Evolutionary conservation across 768 basidiomycete genomes (phyloP), one percentile per base, ranked within the genome.

Genomic region (Tricholoma saponaceum): DNA sequence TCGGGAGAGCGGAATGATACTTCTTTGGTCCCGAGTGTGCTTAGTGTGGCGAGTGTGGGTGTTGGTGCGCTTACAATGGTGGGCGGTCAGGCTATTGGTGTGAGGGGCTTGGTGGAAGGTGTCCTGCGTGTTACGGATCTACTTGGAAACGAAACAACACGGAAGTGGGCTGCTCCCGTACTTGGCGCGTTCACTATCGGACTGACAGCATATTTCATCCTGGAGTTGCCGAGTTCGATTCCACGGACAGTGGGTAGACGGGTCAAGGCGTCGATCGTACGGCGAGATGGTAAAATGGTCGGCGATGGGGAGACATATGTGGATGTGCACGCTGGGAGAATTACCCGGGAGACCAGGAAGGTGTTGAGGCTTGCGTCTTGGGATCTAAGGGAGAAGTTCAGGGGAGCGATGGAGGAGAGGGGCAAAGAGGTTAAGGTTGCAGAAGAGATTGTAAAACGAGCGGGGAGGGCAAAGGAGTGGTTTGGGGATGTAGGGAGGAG

Each of bases 51-150:
- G 10, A 88, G 88, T 22, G 83, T 91, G 32, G 87, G 91, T 35
- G 72, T 95, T 20, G 91, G 95, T 54, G 92, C 92, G 2, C 73
- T 97, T 65, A 93, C 93, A 6, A 89, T 98, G 83, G 84, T 94
- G 51, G 90, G 93, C 52, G 89, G 91, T 52, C 88, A 92, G 68
- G 83, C 86, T 2, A 69, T 96, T 25, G 92, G 93, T 20, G 76
- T 84, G 0, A 83, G 89, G 5, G 81, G 84, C 16, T 68, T 95
- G 52, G 78, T 98, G 63, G 94, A 96, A 62, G 87, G 89, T 55
- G 67, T 87, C 58, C 77, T 92, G 28, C 85, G 89, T 37, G 63
- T 96, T 50, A 79, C 83, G 4, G 91, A 98, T 60, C 67, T 97
- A 14, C 76, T 96, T 56, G 86, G 85, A 55, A 90, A 92, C 70